phyloP scores from a whole-genome alignment of 331 rosid genomes.

The Stylosanthes scabra region DNA sequence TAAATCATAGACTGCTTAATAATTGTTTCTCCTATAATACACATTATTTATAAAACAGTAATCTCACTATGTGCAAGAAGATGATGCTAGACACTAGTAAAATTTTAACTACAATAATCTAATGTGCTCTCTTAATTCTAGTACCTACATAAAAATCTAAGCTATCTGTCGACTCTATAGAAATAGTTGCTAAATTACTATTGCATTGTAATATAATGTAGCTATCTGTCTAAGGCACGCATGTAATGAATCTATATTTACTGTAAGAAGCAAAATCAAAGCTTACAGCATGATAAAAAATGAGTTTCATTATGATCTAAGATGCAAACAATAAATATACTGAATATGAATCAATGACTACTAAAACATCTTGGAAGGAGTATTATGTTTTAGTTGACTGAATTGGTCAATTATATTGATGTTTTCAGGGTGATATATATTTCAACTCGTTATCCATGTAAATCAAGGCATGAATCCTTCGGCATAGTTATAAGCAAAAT shows the following conservation, averaged over 20 bases:
- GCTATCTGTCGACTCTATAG: not conserved
- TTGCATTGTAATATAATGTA: too few relatives aligned
- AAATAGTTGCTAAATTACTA: too few relatives aligned
- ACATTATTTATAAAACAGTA: not conserved
- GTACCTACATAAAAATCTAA: not conserved
- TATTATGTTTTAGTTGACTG: too few relatives aligned
- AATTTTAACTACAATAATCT: not conserved
- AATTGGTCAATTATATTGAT: too few relatives aligned
- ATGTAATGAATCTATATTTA: too few relatives aligned
- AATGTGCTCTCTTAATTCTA: not conserved
- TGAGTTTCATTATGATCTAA: slow-evolving; percentile 12
- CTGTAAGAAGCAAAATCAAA: too few relatives aligned
- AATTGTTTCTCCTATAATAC: not conserved
- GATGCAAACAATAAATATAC: slow-evolving; percentile 5
- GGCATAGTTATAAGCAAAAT: too few relatives aligned
- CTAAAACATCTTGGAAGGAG: too few relatives aligned
- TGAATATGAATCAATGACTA: not conserved
- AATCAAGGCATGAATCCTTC: too few relatives aligned
- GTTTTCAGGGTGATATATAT: too few relatives aligned
- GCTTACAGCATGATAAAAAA: not conserved
- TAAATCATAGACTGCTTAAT: not conserved
- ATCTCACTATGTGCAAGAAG: not conserved
- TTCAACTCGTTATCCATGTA: too few relatives aligned
- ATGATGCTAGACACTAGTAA: not conserved
- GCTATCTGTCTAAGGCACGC: too few relatives aligned